Base-by-base conservation (phyloP, 371 early-diverging fungal genomes). In the Parasitella parasitica region DNA sequence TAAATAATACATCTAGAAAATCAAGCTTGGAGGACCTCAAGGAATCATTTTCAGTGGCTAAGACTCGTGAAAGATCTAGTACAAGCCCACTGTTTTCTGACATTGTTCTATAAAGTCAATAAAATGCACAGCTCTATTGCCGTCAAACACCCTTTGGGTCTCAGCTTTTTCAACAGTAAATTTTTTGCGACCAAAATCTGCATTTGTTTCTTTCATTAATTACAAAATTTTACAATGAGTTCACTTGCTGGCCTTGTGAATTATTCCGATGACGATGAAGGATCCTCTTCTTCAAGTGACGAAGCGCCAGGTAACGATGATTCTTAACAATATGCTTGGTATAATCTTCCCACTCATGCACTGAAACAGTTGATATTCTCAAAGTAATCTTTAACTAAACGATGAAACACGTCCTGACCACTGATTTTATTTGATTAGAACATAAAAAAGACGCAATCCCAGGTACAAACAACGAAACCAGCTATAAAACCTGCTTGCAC, bases 231-330 rank as follows among this genome's bases (percentile, higher is more conserved):
- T 38, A 26, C 22, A 9, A 72, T 72, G 72, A 63, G 60, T 22
- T 59, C 60, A 52, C 46, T 74, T 48, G 54, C 62, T 8, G 69
- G 71, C 27, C 66, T 74, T 48, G 75, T 71, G 4, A 71, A 74
- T 46, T 74, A 74, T 34, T 74, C 75, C 52, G 75, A 71, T 36
- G 74, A 70, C 22, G n/a, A n/a, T n/a, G 73, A 74, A 30, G 66
- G 61, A 0, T 66, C 67, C 12, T 62, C 69, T 41, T 65, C 67
- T 8, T 63, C 63, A 12, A 48, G 51, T n/a, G 72, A 61, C 16
- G 72, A 72, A 54, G 63, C 50, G 37, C 50, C 55, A 64, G 59
- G 63, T 67, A 46, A 46, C 0, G 5, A 36, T 9, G 16, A 1
- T 2, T n/a, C 1, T 18, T 20, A 41, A 20, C 5, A 9, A 36